Base-by-base conservation (phyloP, 768 basidiomycete species). In the Collybiopsis luxurians region DNA sequence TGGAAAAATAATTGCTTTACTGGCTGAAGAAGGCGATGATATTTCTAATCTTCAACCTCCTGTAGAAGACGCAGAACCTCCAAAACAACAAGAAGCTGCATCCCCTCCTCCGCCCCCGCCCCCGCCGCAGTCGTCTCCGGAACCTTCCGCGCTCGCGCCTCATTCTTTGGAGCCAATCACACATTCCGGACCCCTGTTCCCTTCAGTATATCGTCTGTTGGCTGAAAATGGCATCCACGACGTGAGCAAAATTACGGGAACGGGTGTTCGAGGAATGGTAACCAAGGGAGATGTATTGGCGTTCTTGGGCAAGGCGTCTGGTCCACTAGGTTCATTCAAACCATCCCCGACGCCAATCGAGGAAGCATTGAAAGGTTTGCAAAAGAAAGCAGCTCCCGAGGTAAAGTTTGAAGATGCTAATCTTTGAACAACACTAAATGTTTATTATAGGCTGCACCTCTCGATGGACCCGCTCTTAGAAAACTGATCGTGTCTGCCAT, bases 21-120 rank as follows among this genome's bases (percentile, higher is more conserved):
- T 98, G 7, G 95, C 93, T 26, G 95, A 99, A 68, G 92, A 95
- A 71, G 96, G 96, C 7, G 96, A 99, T 71, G 91, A 98, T 71
- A 86, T 98, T 57, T 86, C 94, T 52, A 87, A 89, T 66, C 82
- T 98, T 44, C 80, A 92, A 64, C 69, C 75, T 17, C 86, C 90
- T 3, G 73, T 77, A 59, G 78, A 82, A 60, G 74, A 76, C 24
- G 55, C 60, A 27, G 57, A 73, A 47, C 60, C 72, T 44, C 60
- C 64, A 49, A 45, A 68, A 12, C 51, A 69, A 34, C 44, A 73
- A 11, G 52, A 73, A 36, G 60, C 73, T 27, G 62, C 73, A 27
- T 45, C 74, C n/a, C 61, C 71, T 23, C 64, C 63, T 5, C 66
- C 63, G 19, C 58, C 28, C 49, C 65, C 63, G 54, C 59, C 42